Evolutionary conservation across 345 rosid species (phyloP), one percentile per base, ranked within the genome.

Genomic region (Hypericum perforatum): DNA sequence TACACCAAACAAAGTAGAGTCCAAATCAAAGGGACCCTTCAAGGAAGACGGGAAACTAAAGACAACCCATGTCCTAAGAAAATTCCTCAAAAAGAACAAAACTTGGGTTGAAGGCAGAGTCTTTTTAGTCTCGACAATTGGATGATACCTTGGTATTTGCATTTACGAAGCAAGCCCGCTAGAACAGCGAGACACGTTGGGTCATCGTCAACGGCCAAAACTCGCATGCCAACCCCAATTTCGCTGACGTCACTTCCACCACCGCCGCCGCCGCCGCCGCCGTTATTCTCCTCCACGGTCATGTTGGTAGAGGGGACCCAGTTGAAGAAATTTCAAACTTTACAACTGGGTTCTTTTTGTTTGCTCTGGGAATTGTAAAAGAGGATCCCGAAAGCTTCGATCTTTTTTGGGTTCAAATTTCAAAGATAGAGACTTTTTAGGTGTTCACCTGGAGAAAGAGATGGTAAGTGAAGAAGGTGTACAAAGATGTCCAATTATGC

Each of bases 201-300:
- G 64, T 84, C 82, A 56, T 81, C 94, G 41, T 84, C 94, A 41
- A 81, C 88, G 8, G 85, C 88, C 29, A 84, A 59, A 59, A 84
- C 80, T 50, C 82, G 81, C 81, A 84, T 67, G 36, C 79, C 83
- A 14, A 65, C 63, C 13, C 85, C 88, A 47, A 84, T 77, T 53
- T 53, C 64, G 53, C 73, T 76, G 51, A 68, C 76, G 41, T 63
- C 45, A 10, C 11, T 55, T 16, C 44, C 49, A 49, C n/a, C 53
- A 45, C 52, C 48, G 48, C n/a, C n/a, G n/a, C 58, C 62, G 36
- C 44, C 49, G 29, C n/a, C 53, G 42, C 52, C 48, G 48, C 58
- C 62, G 36, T 41, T 63, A 53, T 44, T 67, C 48, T 65, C 72
- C 58, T 70, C 76, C 29, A 64, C 78, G 37, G 58, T 54, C 77